phyloP scores from a whole-genome alignment of 768 basidiomycete genomes.

The Chalciporus pseudorubinellus region DNA sequence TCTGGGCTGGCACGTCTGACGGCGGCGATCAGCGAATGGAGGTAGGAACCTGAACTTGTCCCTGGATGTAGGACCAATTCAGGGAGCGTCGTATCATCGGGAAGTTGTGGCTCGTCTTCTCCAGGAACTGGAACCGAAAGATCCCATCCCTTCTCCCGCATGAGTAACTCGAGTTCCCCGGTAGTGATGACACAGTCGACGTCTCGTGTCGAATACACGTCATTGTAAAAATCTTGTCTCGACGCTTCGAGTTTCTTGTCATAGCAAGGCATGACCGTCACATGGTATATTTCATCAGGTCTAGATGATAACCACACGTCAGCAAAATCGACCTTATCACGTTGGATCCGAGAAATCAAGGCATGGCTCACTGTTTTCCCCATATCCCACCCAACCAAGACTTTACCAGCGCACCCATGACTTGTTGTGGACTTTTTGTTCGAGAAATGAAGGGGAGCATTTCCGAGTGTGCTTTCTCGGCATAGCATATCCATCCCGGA shows the following conservation, averaged over 20 bases:
- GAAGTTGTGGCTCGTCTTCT: constrained; percentile 37
- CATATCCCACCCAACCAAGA: constrained; percentile 72
- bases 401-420: constrained; percentile 94
- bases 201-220: constrained; percentile 78
- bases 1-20: constrained; percentile 42
- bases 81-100: constrained; percentile 44
- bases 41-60: constrained; percentile 89
- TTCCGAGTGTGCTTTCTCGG: constrained; percentile 94
- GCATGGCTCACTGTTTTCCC: constrained; percentile 52
- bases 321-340: not conserved
- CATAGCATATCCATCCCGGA: constrained; percentile 99
- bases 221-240: constrained; percentile 87
- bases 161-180: constrained; percentile 84
- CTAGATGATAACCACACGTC: constrained; percentile 36
- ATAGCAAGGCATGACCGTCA: constrained; percentile 98
- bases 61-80: constrained; percentile 78
- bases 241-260: constrained; percentile 99
- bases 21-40: constrained; percentile 71
- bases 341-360: constrained; percentile 30
- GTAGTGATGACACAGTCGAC: constrained; percentile 98
- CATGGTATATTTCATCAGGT: constrained; percentile 89
- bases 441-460: constrained; percentile 87
- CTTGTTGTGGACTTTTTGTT: constrained; percentile 90
- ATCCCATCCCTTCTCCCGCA: constrained; percentile 81
- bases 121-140: constrained; percentile 54